phyloP scores from a whole-genome alignment of 2,329 filamentous ascomycete species.

The Elsinoe batatas region DNA sequence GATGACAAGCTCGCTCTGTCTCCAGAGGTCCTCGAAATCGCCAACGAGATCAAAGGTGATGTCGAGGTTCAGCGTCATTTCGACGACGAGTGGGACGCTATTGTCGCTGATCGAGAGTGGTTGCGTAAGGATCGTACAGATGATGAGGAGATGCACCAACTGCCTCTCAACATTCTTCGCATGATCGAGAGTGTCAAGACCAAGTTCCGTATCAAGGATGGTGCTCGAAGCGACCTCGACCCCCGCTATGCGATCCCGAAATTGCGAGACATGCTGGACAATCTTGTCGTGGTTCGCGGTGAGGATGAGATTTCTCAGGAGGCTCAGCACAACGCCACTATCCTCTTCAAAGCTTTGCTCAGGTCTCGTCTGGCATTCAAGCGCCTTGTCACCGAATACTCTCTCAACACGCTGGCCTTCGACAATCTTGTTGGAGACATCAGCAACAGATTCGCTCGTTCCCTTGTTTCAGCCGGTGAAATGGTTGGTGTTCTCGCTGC shows the following conservation, averaged over 20 bases:
- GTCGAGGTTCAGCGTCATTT: conserved; percentile 77
- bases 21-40: conserved; percentile 69
- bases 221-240: conserved; percentile 77
- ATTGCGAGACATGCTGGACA: conserved; percentile 63
- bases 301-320: conserved; percentile 71
- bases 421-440: conserved; percentile 86
- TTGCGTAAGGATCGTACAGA: conserved; percentile 62
- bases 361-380: conserved; percentile 89
- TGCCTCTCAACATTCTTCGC: conserved; percentile 83
- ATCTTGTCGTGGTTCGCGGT: conserved; percentile 78
- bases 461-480: conserved; percentile 83
- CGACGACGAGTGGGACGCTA: conserved; percentile 76
- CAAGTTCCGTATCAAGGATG: conserved; percentile 81
- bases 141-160: conserved; percentile 75
- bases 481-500: conserved; percentile 98
- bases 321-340: conserved; percentile 77
- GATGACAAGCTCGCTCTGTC: conserved; percentile 51
- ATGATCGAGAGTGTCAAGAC: conserved; percentile 86
- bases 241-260: conserved; percentile 78
- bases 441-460: conserved; percentile 75
- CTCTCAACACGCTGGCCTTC: conserved; percentile 82
- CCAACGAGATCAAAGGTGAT: conserved; percentile 77
- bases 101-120: conserved; percentile 63
- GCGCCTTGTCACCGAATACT: conserved; percentile 75
- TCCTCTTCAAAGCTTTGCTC: conserved; percentile 85